Evolutionary conservation across 306 rosid species (phyloP), one percentile per base, ranked within the genome.

Genomic region (Casuarina glauca): DNA sequence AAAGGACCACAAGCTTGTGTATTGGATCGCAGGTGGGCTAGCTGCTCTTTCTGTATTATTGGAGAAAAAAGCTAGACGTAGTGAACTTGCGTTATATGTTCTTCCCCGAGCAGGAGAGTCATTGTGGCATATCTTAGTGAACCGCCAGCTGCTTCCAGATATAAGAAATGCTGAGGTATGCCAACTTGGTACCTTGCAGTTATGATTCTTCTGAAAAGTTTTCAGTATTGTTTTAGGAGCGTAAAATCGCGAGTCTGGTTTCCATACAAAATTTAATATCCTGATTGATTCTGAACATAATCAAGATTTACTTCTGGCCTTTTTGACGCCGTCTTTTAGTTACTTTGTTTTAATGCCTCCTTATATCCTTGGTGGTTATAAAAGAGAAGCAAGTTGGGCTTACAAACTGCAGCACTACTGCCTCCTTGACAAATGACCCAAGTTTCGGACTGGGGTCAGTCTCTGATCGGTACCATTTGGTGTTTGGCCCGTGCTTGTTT

Each of bases 81-180:
- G 93, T 72, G 98, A 94, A 84, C 97, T 92, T 84, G 98, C 98
- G 79, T 79, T 92, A 42, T 94, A 94, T 84, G 98, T 94, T 87
- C 97, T 94, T 87, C 98, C 98, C 48, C 88, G 97, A 63, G 91
- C 98, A 9, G 98, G 85, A 81, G 98, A 89, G 67, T 94, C 98
- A 41, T 82, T 91, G 84, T 94, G 98, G 98, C 87, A 85, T 85
- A 92, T 94, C 84, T 82, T 88, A 89, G 97, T 89, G 73, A 95
- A 95, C 75, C 96, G 97, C 81, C 95, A 92, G 83, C 80, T 92
- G 70, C 88, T 95, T 88, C 98, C 98, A 36, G 76, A 86, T 78
- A 76, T 94, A 72, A 94, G 83, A 86, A 90, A 92, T 74, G 97
- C 97, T 10, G 98, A 94, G 98, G 98, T 94, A 91, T 51, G 39